Conservation (phyloP, 371 early-diverging fungal species). For the Mucor irregularis region DNA sequence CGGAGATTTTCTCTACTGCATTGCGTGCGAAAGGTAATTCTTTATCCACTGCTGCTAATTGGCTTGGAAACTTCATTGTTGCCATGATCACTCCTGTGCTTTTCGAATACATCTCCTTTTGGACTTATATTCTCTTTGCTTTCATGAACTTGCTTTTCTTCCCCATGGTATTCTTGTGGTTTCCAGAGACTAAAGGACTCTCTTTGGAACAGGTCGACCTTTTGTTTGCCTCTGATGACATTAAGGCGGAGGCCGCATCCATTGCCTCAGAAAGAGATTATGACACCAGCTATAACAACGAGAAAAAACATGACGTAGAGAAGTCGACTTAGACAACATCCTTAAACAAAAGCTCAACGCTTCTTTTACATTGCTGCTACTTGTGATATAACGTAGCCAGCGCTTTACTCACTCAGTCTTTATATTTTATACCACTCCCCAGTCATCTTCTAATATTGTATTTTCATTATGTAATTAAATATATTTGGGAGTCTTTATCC, state of each 20-base stretch:
- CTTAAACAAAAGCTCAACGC: too few species aligned
- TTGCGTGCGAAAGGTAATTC: constrained; percentile 48
- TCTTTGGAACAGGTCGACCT: constrained; percentile 56
- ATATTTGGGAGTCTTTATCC: too few species aligned
- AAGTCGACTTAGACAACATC: too few species aligned
- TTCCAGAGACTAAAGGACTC: constrained; percentile 51
- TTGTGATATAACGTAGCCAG: too few species aligned
- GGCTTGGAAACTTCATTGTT: constrained; percentile 59
- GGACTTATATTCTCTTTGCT: constrained; percentile 32
- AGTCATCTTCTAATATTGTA: too few species aligned
- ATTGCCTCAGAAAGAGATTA: constrained; percentile 3
- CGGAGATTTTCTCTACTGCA: constrained; percentile 55
- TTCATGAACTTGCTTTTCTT: constrained; percentile 27
- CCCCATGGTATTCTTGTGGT: constrained; percentile 37
- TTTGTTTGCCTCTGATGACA: constrained; percentile 31
- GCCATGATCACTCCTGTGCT: constrained; percentile 47
- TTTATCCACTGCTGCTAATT: constrained; percentile 69
- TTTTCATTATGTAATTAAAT: too few species aligned
- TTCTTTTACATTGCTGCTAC: too few species aligned
- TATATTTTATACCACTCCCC: too few species aligned
- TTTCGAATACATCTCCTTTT: constrained; percentile 39
- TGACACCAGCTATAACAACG: neutral
- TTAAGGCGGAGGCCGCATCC: constrained; percentile 12
- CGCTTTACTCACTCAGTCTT: too few species aligned
- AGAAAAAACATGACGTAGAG: constrained; percentile 11